Base-by-base conservation (phyloP, 129 eudicot species). In the Rutidosis leptorrhynchoides region DNA sequence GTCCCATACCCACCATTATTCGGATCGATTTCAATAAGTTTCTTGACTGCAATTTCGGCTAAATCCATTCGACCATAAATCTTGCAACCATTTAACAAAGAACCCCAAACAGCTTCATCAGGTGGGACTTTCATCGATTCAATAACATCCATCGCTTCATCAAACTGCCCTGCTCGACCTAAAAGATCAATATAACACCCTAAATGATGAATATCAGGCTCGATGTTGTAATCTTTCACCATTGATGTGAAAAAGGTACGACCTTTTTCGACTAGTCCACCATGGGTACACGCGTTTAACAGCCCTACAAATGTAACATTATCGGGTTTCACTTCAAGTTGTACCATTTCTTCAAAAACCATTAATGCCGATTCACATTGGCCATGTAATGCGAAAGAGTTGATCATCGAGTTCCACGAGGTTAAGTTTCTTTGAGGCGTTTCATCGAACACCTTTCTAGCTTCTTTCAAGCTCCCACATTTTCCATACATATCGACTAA, bases 31-130 rank as follows among this genome's bases (percentile, higher is more conserved):
- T 82, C 90, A 0, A 87, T 70, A 37, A 90, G 64, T 63, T 87
- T 87, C 73, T 75, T 80, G 6, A 90, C 81, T 2, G 92, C 88
- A 62, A 82, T 74, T 77, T 90, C 97, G 3, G 95, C 97, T 77
- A 90, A 71, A 72, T 84, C 95, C 55, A 77, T 68, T 10, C 71
- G 83, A 7, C 85, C 77, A 33, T 90, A 82, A 70, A 90, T 87
- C 81, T 77, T 90, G 72, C 97, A 87, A 7, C 87, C 93, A 16
- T 87, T 90, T 4, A 90, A 84, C 79, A 90, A 81, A 30, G 97
- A 82, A 71, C 95, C 97, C 97, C 95, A 90, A 12, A 90, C 76
- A 37, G 72, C 90, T 65, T 84, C 95, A 65, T 87, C 97, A 16
- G 95, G 90, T 19, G 83, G 69, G 37, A 77, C 68, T 54, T 65